Conservation (phyloP, 2,329 filamentous ascomycete genomes). For the Cladophialophora exuberans region DNA sequence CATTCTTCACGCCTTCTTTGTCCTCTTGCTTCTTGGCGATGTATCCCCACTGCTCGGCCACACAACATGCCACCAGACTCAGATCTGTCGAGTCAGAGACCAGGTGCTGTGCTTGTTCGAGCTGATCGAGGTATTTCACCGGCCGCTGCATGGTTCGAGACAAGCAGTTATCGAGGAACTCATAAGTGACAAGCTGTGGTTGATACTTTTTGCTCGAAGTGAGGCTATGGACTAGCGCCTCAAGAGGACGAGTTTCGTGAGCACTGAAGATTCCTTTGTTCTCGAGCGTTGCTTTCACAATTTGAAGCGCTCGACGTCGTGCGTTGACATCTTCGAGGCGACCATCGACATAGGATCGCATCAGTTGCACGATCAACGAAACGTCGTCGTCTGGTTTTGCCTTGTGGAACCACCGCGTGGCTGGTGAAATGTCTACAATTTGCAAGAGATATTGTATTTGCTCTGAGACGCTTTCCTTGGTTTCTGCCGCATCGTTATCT, state of each 20-base stretch:
- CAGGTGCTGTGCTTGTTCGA: constrained; percentile 42
- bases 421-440: constrained; percentile 77
- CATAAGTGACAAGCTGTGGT: constrained; percentile 56
- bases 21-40: constrained; percentile 57
- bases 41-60: constrained; percentile 80
- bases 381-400: constrained; percentile 47
- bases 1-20: constrained; percentile 47
- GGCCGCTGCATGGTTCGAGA: constrained; percentile 74
- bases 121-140: constrained; percentile 73
- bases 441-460: constrained; percentile 81
- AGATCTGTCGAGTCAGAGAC: constrained; percentile 34
- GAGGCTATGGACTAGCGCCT: constrained; percentile 45
- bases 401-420: constrained; percentile 90
- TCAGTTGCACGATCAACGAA: constrained; percentile 48
- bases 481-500: constrained; percentile 48
- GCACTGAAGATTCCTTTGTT: constrained; percentile 41
- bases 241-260: constrained; percentile 40
- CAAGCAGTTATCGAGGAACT: constrained; percentile 82
- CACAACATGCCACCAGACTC: constrained; percentile 66
- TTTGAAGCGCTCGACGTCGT: constrained; percentile 5
- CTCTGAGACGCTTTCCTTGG: constrained; percentile 64
- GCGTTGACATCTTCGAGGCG: too few species aligned
- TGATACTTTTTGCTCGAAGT: constrained; percentile 38
- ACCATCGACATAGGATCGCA: constrained; percentile 45
- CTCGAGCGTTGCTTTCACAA: constrained; percentile 10